Evolutionary conservation across 345 rosid species (phyloP), one percentile per base, ranked within the genome.

Genomic region (Bruguiera sexangula): DNA sequence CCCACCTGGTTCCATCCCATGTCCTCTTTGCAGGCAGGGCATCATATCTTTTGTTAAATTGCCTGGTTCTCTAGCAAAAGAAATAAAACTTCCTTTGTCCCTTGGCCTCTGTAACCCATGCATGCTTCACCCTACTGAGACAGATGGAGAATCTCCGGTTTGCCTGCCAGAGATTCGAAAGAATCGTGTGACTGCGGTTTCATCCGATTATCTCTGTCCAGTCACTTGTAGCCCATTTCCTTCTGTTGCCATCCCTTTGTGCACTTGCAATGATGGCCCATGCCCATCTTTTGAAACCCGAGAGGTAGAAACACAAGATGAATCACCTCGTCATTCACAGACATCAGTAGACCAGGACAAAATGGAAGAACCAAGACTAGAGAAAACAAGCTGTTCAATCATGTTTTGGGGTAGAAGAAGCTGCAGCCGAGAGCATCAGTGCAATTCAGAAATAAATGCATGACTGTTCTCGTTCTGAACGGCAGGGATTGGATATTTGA

Each of bases 331-430:
- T 37, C 81, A 63, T 1, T 54, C 87, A 18, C 92, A 87, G 48
- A 56, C 67, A 20, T 56, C 85, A 32, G 76, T 70, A 9, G 97
- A 83, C 51, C 91, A 83, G 71, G 93, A 88, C 68, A 95, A 90
- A 81, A 62, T 80, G 58, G 97, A 83, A 72, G 96, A 89, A 73
- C 76, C 90, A 1, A 80, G 94, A 69, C 82, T 83, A 70, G 99
- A 83, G 78, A 90, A 88, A 74, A 86, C 94, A 26, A 92, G 82
- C 21, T 95, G 99, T 64, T 89, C 99, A 21, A 89, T 85, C 73
- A 89, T 95, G 96, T 92, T 95, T 37, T 95, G 99, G 98, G 91
- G 97, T 68, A 82, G 96, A 80, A 88, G 98, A 82, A 92, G 98
- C 85, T 92, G 98, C 80, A 95, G 91, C 81, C 83, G 97, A 81